A percentile compares a stretch with the other conserved stretches of the same genome.
These are phyloP conservation scores for Umbelopsis sp. DNA, from an alignment of 192 early-diverging fungal species.

Conservation along the genomic window DNA sequence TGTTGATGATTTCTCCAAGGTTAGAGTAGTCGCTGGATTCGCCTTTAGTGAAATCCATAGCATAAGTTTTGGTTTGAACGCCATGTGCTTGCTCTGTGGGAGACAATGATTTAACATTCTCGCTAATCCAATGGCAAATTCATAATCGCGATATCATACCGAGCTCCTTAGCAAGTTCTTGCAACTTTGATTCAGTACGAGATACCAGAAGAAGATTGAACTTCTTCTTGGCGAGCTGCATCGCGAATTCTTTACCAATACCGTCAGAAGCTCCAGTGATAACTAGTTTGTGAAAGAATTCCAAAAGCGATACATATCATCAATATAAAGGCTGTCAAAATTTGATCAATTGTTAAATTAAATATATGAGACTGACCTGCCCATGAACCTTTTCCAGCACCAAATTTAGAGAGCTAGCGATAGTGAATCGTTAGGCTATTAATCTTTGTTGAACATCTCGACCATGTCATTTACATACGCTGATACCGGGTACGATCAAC, in stretches of 20 bases:
- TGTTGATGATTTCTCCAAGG: constrained; percentile 57
- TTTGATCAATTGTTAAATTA: background rate
- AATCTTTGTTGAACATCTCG: background rate
- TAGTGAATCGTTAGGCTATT: background rate
- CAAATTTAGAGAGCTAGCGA: constrained; percentile 53
- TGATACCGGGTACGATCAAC: constrained; percentile 44
- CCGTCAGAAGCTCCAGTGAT: constrained; percentile 97
- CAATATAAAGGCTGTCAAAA: background rate
- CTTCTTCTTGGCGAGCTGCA: constrained; percentile 80
- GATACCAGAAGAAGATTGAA: constrained; percentile 87
- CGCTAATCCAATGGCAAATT: background rate
- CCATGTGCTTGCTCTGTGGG: constrained; percentile 40
- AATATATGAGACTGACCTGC: constrained; percentile 45
- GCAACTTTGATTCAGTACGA: constrained; percentile 81
- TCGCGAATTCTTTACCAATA: constrained; percentile 93
- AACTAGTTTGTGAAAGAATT: constrained; percentile 44
- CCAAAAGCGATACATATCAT: background rate
- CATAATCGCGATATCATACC: constrained; percentile 32
- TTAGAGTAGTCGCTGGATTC: constrained; percentile 65
- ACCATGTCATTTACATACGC: constrained; percentile 30
- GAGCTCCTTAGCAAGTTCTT: constrained; percentile 69
- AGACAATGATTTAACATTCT: background rate
- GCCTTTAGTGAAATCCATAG: constrained; percentile 81
- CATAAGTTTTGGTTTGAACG: constrained; percentile 64
- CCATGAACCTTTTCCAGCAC: constrained; percentile 62